These are phyloP conservation scores for Vigna trinervia DNA, from an alignment of 306 rosid species.

Conservation along the genomic window DNA sequence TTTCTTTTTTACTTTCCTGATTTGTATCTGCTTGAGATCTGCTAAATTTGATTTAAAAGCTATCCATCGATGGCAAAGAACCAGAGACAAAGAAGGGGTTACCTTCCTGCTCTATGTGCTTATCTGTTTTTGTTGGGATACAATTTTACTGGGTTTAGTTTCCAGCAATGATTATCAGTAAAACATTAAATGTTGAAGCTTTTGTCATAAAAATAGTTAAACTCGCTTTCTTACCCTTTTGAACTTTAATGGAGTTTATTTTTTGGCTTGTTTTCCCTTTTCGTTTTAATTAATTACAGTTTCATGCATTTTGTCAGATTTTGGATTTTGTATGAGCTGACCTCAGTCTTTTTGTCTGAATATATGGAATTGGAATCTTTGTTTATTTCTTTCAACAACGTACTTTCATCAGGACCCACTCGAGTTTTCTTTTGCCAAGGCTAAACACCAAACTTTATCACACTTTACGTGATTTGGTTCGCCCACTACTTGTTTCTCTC, in stretches of 20 bases:
- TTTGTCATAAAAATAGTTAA: not conserved
- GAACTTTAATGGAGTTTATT: slow-evolving; percentile 24
- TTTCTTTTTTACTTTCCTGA: not conserved
- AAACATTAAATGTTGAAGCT: not conserved
- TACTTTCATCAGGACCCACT: slow-evolving; percentile 47
- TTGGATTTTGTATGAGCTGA: slow-evolving; percentile 35
- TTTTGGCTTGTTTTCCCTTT: not conserved
- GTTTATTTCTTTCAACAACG: not conserved
- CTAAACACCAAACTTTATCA: not conserved
- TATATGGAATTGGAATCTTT: slow-evolving; percentile 30
- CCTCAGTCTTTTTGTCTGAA: slow-evolving; percentile 42
- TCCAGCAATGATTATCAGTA: not conserved
- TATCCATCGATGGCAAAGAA: not conserved
- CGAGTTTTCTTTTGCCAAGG: slow-evolving; percentile 21
- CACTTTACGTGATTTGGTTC: slow-evolving; percentile 11
- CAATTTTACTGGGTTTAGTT: not conserved
- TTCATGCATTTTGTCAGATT: slow-evolving; percentile 7
- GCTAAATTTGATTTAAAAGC: slow-evolving; percentile 1
- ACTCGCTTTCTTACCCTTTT: slow-evolving; percentile 22
- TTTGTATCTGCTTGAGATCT: slow-evolving; percentile 20
- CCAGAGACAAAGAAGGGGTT: slow-evolving; percentile 13
- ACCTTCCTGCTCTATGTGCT: not conserved
- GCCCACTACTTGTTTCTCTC: not conserved
- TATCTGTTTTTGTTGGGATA: not conserved
- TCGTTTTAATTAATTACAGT: slow-evolving; percentile 17